Conservation (phyloP, 805 yeast species). For the Metschnikowia henanensis region DNA sequence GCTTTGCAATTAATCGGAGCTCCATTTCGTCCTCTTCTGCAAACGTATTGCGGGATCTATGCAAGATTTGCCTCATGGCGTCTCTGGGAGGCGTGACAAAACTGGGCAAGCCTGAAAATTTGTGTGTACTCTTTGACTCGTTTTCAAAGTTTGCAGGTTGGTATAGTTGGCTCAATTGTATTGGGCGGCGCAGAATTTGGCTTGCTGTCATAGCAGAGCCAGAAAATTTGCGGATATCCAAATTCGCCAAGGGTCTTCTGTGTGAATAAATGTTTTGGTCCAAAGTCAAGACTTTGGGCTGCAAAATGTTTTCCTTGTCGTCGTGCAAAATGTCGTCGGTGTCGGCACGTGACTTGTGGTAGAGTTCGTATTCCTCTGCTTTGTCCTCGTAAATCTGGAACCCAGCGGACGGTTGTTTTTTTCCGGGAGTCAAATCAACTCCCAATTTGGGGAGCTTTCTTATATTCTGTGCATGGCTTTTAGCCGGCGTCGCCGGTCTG, state of each 20-base stretch:
- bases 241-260: slow-evolving; percentile 30
- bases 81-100: slow-evolving; percentile 38
- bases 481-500: slow-evolving; percentile 14
- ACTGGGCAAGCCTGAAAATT: slow-evolving; percentile 29
- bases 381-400: slow-evolving; percentile 21
- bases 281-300: slow-evolving; percentile 26
- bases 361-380: slow-evolving; percentile 13
- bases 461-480: slow-evolving; percentile 11
- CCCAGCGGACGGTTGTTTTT: slow-evolving; percentile 3
- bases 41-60: slow-evolving; percentile 12
- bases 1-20: slow-evolving; percentile 20
- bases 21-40: slow-evolving; percentile 21
- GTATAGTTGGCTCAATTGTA: slow-evolving; percentile 28
- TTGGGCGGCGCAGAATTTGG: slow-evolving; percentile 11
- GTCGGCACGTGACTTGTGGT: slow-evolving; percentile 13
- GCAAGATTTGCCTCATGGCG: slow-evolving; percentile 22
- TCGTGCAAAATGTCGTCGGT: slow-evolving; percentile 18
- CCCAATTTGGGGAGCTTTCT: slow-evolving; percentile 15
- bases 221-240: slow-evolving; percentile 30
- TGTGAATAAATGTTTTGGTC: slow-evolving; percentile 6
- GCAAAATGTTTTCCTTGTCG: slow-evolving; percentile 44
- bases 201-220: slow-evolving; percentile 23
- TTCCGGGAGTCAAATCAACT: slow-evolving; percentile 5
- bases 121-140: slow-evolving; percentile 29
- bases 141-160: slow-evolving; percentile 32